These are phyloP conservation scores for Marasmius sp. DNA, from an alignment of 1,284 basidiomycete genomes.

Conservation along the genomic window DNA sequence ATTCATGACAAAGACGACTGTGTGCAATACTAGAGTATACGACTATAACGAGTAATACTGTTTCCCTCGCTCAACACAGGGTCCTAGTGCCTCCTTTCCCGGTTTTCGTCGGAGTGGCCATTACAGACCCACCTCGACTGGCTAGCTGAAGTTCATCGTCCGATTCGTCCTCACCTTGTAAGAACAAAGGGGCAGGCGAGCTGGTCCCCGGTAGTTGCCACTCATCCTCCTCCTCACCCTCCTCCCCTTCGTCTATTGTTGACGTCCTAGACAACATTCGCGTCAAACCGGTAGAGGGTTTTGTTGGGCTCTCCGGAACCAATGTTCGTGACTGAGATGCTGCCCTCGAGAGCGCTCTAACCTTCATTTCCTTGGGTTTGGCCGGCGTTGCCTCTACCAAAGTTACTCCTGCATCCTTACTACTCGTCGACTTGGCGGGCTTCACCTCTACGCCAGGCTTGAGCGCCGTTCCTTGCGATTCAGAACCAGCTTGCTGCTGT, in stretches of 20 bases:
- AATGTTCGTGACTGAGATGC: slow-evolving; percentile 9
- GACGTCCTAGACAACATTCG: slow-evolving; percentile 1
- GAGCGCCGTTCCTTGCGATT: slow-evolving; percentile 4
- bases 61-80: neutral
- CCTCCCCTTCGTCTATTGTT: neutral
- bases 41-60: neutral
- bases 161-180: neutral
- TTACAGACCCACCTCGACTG: neutral
- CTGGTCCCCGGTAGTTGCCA: slow-evolving; percentile 7
- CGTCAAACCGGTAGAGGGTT: neutral
- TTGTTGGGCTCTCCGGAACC: neutral
- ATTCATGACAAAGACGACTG: too few species aligned
- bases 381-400: slow-evolving; percentile 62
- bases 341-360: neutral
- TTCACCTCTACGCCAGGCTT: slow-evolving; percentile 9
- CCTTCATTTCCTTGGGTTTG: slow-evolving; percentile 32
- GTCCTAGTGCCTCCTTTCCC: neutral
- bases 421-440: slow-evolving; percentile 22
- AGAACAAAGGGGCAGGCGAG: slow-evolving; percentile 2
- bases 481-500: slow-evolving; percentile 16
- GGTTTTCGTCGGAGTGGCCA: neutral
- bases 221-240: slow-evolving; percentile 2
- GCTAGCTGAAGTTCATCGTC: neutral
- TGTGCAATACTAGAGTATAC: neutral
- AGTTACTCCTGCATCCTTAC: slow-evolving; percentile 38